A percentile compares a stretch with the other conserved stretches of the same genome.
These are phyloP conservation scores for Plenodomus biglobosus DNA, from an alignment of 2,329 filamentous ascomycete genomes.

Conservation along the genomic window DNA sequence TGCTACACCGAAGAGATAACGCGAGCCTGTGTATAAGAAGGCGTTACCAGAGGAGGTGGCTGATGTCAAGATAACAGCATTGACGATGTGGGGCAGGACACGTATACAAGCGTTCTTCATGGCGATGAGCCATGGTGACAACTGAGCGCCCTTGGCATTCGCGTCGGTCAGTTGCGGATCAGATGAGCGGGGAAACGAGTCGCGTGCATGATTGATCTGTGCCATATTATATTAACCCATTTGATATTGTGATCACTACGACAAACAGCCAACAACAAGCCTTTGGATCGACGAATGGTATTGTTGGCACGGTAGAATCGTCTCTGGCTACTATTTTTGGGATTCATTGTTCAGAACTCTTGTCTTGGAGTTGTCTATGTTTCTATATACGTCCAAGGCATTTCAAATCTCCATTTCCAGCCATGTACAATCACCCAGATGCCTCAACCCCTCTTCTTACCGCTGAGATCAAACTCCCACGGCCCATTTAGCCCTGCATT, in stretches of 20 bases:
- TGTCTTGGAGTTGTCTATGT: too few species aligned
- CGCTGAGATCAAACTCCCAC: constrained; percentile 23
- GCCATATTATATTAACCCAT: not conserved
- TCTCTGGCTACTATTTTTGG: too few species aligned
- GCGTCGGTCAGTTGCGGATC: constrained; percentile 54
- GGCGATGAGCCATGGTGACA: constrained; percentile 61
- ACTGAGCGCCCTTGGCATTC: constrained; percentile 39
- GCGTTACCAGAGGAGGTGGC: constrained; percentile 71
- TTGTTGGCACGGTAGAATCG: too few species aligned
- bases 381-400: too few species aligned
- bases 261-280: not conserved
- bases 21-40: constrained; percentile 58
- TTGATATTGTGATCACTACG: not conserved
- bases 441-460: constrained; percentile 10
- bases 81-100: constrained; percentile 71
- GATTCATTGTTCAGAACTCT: too few species aligned
- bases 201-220: not conserved
- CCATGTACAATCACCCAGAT: not conserved
- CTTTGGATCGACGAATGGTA: not conserved
- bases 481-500: constrained; percentile 22
- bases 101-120: constrained; percentile 67
- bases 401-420: too few species aligned
- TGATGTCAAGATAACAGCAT: constrained; percentile 73
- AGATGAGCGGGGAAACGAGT: constrained; percentile 43
- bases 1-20: constrained; percentile 54